Evolutionary conservation across 169 alveolate species (phyloP).

Genomic region (Plasmodium chabaudi): DNA sequence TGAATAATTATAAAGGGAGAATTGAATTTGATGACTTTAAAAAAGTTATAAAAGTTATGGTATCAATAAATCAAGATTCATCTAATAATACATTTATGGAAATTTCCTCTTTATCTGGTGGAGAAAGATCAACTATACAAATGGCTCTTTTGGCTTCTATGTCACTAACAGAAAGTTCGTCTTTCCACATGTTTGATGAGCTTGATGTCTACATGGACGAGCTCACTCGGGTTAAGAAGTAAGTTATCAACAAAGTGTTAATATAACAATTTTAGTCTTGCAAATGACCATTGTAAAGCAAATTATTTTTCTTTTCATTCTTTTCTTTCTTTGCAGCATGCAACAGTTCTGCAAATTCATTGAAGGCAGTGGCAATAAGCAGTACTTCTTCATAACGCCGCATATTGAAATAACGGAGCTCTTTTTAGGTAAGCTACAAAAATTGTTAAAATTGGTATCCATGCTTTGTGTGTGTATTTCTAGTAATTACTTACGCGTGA

Average conservation of each 20-base stretch:
- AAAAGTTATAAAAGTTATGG: constrained; percentile 44
- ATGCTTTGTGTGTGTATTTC: no score
- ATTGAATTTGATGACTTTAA: constrained; percentile 56
- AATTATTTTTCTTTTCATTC: neutral
- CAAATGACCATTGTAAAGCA: neutral
- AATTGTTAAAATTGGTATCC: neutral
- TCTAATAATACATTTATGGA: constrained; percentile 70
- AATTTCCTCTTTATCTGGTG: constrained; percentile 80
- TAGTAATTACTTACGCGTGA: no score
- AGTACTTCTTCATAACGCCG: constrained; percentile 69
- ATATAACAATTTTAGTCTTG: neutral
- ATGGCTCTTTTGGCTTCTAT: constrained; percentile 80
- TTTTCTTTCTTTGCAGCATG: constrained; percentile 30
- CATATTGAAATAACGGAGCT: constrained; percentile 72
- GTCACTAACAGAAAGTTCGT: constrained; percentile 78
- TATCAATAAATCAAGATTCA: constrained; percentile 48
- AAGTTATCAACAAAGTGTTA: neutral
- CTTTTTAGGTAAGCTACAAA: constrained; percentile 40
- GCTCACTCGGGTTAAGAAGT: constrained; percentile 78
- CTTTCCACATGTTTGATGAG: constrained; percentile 82
- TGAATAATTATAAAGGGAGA: constrained; percentile 70
- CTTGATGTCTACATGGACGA: constrained; percentile 85
- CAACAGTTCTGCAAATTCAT: constrained; percentile 43
- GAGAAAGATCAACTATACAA: constrained; percentile 81
- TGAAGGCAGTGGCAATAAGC: constrained; percentile 42